Evolutionary conservation across 495 filamentous ascomycete genomes (phyloP).

Genomic region (Paragyromitra xinjiangensis): DNA sequence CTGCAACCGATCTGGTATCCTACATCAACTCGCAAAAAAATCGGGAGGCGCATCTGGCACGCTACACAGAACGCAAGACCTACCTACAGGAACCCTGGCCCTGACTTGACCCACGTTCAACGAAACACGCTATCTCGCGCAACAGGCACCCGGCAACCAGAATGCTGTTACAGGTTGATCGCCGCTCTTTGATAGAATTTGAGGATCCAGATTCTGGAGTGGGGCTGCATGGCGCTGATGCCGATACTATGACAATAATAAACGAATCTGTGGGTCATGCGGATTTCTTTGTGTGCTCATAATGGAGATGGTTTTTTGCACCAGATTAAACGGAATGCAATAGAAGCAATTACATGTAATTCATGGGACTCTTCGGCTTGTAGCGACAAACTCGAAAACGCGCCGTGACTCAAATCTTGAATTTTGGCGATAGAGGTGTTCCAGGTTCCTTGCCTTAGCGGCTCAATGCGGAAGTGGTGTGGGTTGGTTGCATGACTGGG

Average conservation of each 20-base stretch:
- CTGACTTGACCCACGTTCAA: slow-evolving; percentile 26
- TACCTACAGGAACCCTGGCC: slow-evolving; percentile 31
- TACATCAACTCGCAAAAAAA: slow-evolving; percentile 15
- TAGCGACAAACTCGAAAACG: neutral
- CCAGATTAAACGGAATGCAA: neutral
- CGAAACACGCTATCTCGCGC: slow-evolving; percentile 22
- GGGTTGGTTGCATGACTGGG: slow-evolving; percentile 43
- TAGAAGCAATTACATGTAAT: neutral
- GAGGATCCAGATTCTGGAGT: slow-evolving; percentile 44
- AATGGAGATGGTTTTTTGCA: neutral
- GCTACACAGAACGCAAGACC: slow-evolving; percentile 6
- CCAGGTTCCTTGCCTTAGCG: slow-evolving; percentile 49
- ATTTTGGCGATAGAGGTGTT: slow-evolving; percentile 27
- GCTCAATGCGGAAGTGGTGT: slow-evolving; percentile 51
- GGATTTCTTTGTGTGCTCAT: neutral
- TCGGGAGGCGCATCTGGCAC: slow-evolving; percentile 1
- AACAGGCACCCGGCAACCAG: slow-evolving; percentile 20
- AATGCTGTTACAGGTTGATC: slow-evolving; percentile 19
- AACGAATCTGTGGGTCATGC: neutral
- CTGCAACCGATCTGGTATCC: slow-evolving; percentile 44
- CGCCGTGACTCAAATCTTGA: slow-evolving; percentile 43
- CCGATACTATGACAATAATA: neutral
- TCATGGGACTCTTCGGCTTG: neutral
- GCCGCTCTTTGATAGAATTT: slow-evolving; percentile 39
- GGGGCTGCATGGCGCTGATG: slow-evolving; percentile 17